These are phyloP conservation scores for Polysphondylium violaceum DNA, from an alignment of 78 protist species.

Conservation along the genomic window DNA sequence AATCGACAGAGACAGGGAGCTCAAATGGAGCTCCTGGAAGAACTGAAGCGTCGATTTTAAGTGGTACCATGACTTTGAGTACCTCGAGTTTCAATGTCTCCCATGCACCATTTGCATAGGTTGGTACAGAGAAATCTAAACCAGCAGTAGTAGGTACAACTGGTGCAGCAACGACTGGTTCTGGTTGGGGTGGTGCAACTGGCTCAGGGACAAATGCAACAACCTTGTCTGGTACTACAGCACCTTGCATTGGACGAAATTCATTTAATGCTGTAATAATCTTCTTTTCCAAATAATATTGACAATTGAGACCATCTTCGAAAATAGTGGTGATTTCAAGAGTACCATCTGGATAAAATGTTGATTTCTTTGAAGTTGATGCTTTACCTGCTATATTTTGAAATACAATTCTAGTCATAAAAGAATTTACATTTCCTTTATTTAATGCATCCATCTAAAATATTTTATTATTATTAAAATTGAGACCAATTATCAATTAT, in stretches of 20 bases:
- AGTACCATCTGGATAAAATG: slow-evolving; percentile 68
- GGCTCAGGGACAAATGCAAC: slow-evolving; percentile 26
- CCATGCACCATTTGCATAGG: slow-evolving; percentile 42
- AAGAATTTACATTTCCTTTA: slow-evolving; percentile 51
- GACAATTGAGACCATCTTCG: slow-evolving; percentile 57
- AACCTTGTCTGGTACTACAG: slow-evolving; percentile 17
- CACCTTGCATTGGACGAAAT: slow-evolving; percentile 53
- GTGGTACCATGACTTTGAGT: slow-evolving; percentile 4
- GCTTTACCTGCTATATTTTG: slow-evolving; percentile 61
- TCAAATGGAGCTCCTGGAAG: slow-evolving; percentile 55
- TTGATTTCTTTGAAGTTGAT: slow-evolving; percentile 64
- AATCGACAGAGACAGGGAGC: slow-evolving; percentile 47
- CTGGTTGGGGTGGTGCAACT: background rate
- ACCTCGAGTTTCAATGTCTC: slow-evolving; percentile 45
- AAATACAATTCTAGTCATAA: slow-evolving; percentile 49
- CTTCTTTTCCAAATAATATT: slow-evolving; percentile 70
- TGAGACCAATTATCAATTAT: background rate
- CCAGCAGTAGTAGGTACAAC: background rate
- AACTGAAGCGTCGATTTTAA: slow-evolving; percentile 18
- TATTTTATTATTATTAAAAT: background rate
- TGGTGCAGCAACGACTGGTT: background rate
- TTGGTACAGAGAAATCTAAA: slow-evolving; percentile 49
- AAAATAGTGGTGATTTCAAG: slow-evolving; percentile 45
- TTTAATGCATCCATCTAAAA: slow-evolving; percentile 52
- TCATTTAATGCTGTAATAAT: slow-evolving; percentile 38